Evolutionary conservation across 257 asterid genomes (phyloP), one percentile per base, ranked within the genome.

Genomic region (Cynanchum wilfordii): DNA sequence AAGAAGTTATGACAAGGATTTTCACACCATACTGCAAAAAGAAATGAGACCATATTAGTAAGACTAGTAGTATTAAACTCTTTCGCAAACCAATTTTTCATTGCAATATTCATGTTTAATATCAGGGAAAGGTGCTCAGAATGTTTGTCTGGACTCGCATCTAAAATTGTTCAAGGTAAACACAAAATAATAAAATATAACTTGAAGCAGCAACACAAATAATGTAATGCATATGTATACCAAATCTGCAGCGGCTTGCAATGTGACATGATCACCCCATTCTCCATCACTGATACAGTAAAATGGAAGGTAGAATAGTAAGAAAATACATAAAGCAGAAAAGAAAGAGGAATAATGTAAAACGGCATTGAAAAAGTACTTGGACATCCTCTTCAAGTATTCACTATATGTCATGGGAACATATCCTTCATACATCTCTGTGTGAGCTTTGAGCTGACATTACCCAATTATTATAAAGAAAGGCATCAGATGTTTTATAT

Each of bases 241-340:
- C 86, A 85, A 86, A 88, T 95, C 97, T 3, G 98, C 93, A 57
- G 98, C 96, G 70, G 99, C 99, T 81, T 95, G 99, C 86, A 95
- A 82, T 4, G 99, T 90, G 64, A 95, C 98, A 77, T 95, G 99
- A 88, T 95, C 99, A 54, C 99, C 99, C 99, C 98, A 95, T 74
- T 89, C 96, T 64, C 96, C 94, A 45, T 70, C 86, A 86, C 99
- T 95, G 84, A 50, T 77, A 80, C 55, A 80, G 51, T 50, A 47
- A 71, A 42, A 24, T 52, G 59, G 20, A 75, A 77, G 69, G 72
- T 57, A 76, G 58, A 82, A 72, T 64, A 56, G 29, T 56, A 52
- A 66, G 76, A 66, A 36, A 65, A 65, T 2, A 66, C 38, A 13
- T 47, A 59, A 36, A 69, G 20, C 22, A 20, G 27, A 20, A 40